Conservation (phyloP, 2,329 filamentous ascomycete genomes). For the Diaporthe velutina region DNA sequence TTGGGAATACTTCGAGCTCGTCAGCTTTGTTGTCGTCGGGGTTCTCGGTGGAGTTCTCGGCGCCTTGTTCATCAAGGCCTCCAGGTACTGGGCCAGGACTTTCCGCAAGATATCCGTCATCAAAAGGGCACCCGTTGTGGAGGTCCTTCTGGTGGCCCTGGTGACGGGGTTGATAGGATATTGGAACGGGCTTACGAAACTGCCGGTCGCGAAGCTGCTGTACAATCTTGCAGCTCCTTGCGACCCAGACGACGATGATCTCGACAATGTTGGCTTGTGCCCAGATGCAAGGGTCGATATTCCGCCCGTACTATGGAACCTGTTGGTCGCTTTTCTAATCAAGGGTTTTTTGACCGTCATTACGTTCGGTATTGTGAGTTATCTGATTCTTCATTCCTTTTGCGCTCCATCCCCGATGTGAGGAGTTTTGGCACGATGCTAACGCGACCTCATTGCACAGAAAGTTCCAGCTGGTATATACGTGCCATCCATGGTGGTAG, state of each 20-base stretch:
- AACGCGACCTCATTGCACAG: conserved; percentile 47
- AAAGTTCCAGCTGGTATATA: conserved; percentile 98
- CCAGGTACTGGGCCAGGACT: conserved; percentile 86
- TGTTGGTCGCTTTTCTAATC: conserved; percentile 85
- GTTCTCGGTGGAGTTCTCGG: conserved; percentile 86
- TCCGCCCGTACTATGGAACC: conserved; percentile 77
- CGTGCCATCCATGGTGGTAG: conserved; percentile 98
- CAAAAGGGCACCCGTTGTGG: conserved; percentile 85
- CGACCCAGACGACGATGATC: conserved; percentile 73
- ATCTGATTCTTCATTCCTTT: no score
- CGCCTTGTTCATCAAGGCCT: conserved; percentile 97
- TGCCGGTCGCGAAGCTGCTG: conserved; percentile 90
- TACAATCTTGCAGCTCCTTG: conserved; percentile 94
- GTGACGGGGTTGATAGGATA: conserved; percentile 88
- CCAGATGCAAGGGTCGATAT: conserved; percentile 81
- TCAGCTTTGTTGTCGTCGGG: conserved; percentile 87
- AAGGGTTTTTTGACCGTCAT: conserved; percentile 90
- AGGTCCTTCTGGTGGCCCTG: conserved; percentile 89
- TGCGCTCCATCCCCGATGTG: not conserved
- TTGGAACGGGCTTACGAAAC: conserved; percentile 91
- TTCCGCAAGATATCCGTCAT: conserved; percentile 86
- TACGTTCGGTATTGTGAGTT: conserved; percentile 86
- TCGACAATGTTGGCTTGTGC: conserved; percentile 81
- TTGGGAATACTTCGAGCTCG: conserved; percentile 94
- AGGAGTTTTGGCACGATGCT: not conserved